A percentile compares a stretch with the other conserved stretches of the same genome.
phyloP scores from a whole-genome alignment of 2,329 filamentous ascomycete species.

The Aspergillus sp. region DNA sequence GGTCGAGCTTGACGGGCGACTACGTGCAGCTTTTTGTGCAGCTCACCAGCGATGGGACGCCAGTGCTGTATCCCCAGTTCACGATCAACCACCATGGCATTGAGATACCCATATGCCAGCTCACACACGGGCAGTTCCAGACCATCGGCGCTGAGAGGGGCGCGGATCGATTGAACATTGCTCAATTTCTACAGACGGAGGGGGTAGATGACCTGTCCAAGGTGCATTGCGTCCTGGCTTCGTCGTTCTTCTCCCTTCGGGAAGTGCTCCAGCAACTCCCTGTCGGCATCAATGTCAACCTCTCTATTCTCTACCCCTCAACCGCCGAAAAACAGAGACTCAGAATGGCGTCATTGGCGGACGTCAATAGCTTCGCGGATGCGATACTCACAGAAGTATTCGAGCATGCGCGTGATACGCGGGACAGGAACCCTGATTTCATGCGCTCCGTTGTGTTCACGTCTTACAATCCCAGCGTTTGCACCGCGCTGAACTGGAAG shows the following conservation, averaged over 20 bases:
- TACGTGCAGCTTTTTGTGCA: constrained; percentile 90
- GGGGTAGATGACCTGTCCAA: constrained; percentile 44
- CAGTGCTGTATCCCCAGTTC: constrained; percentile 81
- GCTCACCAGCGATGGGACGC: constrained; percentile 75
- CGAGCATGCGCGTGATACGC: constrained; percentile 68
- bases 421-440: constrained; percentile 57
- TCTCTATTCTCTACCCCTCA: constrained; percentile 85
- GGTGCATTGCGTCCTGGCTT: constrained; percentile 62
- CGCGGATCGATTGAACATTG: constrained; percentile 16
- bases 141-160: constrained; percentile 33
- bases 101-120: constrained; percentile 69
- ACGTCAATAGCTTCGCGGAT: constrained; percentile 82
- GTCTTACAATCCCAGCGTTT: constrained; percentile 81
- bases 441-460: constrained; percentile 88
- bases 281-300: constrained; percentile 71
- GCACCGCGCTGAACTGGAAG: constrained; percentile 96
- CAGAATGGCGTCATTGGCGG: constrained; percentile 62
- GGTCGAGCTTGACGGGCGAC: constrained; percentile 90
- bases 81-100: constrained; percentile 65
- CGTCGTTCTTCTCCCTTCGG: constrained; percentile 67
- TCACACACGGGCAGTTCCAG: constrained; percentile 56
- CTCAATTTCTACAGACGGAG: constrained; percentile 22
- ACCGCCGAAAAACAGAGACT: constrained; percentile 60
- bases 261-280: constrained; percentile 70
- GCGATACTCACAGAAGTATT: constrained; percentile 77